Percentiles rank a stretch among this genome's conserved stretches.
These are phyloP conservation scores for Ormosia semicastrata DNA, from an alignment of 306 rosid species.

Conservation along the genomic window DNA sequence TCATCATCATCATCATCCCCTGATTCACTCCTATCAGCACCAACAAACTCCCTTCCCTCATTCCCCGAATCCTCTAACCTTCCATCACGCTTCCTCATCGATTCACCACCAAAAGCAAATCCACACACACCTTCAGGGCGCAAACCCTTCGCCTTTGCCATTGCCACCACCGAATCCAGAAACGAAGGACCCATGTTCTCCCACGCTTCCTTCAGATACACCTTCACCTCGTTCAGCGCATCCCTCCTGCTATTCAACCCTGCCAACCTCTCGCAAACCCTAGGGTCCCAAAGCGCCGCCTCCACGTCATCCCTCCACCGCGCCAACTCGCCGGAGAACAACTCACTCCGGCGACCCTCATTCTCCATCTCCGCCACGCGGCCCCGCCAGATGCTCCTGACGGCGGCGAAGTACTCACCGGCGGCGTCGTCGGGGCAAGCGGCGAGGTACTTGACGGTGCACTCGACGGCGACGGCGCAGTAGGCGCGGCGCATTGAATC, in stretches of 20 bases:
- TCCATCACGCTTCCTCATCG: neutral
- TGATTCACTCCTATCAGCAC: neutral
- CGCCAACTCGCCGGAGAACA: constrained; percentile 44
- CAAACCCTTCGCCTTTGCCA: constrained; percentile 2
- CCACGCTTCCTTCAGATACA: constrained; percentile 62
- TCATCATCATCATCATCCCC: neutral
- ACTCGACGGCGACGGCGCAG: constrained; percentile 70
- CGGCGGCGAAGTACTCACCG: constrained; percentile 45
- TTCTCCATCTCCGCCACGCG: constrained; percentile 32
- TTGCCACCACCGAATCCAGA: constrained; percentile 31
- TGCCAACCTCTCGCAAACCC: constrained; percentile 42
- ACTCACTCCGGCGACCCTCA: constrained; percentile 19
- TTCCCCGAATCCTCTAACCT: constrained; percentile 12
- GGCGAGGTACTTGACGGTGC: constrained; percentile 55
- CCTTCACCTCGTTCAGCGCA: constrained; percentile 45
- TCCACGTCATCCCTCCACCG: constrained; percentile 52
- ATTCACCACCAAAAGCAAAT: neutral
- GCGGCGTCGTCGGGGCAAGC: constrained; percentile 18
- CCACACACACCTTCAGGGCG: constrained; percentile 19
- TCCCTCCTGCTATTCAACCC: constrained; percentile 46
- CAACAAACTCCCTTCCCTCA: neutral
- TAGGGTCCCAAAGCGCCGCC: constrained; percentile 52
- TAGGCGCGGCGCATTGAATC: constrained; percentile 58
- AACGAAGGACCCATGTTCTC: constrained; percentile 54
- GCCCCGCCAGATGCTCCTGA: constrained; percentile 63